These are phyloP conservation scores for Trametes sp. DNA, from an alignment of 1,284 basidiomycete genomes.

Conservation along the genomic window DNA sequence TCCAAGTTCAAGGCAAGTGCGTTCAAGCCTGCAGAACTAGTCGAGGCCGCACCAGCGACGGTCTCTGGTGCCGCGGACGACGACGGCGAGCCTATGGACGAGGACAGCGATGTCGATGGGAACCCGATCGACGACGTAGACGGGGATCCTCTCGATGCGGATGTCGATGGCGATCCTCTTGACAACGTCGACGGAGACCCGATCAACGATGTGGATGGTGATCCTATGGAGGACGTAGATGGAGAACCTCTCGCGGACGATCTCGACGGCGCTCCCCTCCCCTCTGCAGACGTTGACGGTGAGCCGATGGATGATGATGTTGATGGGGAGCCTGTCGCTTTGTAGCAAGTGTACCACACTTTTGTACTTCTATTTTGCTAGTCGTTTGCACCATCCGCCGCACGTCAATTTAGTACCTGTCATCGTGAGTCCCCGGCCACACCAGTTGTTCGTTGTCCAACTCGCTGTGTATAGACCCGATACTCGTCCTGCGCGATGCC, in stretches of 20 bases:
- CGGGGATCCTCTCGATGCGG: slow-evolving; percentile 45
- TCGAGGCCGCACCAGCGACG: slow-evolving; percentile 36
- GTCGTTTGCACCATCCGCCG: no score
- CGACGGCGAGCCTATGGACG: slow-evolving; percentile 57
- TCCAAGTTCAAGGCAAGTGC: slow-evolving; percentile 82
- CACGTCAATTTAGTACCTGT: no score
- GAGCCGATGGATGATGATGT: slow-evolving; percentile 48
- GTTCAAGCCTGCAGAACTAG: slow-evolving; percentile 71
- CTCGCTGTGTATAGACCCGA: no score
- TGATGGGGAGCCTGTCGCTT: slow-evolving; percentile 43
- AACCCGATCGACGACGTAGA: slow-evolving; percentile 47
- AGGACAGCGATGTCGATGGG: slow-evolving; percentile 54
- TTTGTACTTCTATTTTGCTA: no score
- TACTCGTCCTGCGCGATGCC: no score
- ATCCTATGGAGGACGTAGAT: slow-evolving; percentile 51
- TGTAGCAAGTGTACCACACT: no score
- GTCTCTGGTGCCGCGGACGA: slow-evolving; percentile 53
- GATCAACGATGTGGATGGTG: slow-evolving; percentile 49
- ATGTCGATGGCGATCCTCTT: slow-evolving; percentile 55
- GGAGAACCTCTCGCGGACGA: slow-evolving; percentile 49
- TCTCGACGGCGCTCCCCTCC: slow-evolving; percentile 47
- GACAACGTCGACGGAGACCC: slow-evolving; percentile 53
- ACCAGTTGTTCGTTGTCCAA: no score
- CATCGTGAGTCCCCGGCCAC: no score
- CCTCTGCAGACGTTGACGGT: slow-evolving; percentile 47